Evolutionary conservation across 768 basidiomycete species (phyloP), one percentile per base, ranked within the genome.

Genomic region (Gyrodon lividus): DNA sequence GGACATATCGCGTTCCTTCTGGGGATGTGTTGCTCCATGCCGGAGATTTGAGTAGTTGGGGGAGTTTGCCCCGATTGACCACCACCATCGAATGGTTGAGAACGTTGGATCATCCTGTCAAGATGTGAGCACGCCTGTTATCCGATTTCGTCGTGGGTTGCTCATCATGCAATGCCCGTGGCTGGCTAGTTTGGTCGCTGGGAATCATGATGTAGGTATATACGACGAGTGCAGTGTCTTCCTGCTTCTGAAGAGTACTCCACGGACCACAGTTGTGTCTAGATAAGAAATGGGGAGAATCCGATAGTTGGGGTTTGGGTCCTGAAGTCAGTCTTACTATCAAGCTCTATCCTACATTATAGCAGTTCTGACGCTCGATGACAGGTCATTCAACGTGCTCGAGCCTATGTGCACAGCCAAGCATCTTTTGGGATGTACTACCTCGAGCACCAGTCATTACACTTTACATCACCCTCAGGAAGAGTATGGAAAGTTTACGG

Each of bases 11-110:
- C 9, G 74, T 85, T 1, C 86, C 86, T 4, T 57, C 68, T 3
- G 84, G 86, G 12, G 86, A 88, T 56, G 81, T 88, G 1, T 71
- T 88, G 2, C 62, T 88, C 17, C 84, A 88, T 55, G 74, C 73
- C 20, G 87, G 86, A 1, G 87, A 88, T 55, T 64, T 88, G 43
- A 84, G 82, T 19, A 72, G 75, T 22, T 67, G 62, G 40, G 86
- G 87, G 1, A 70, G 57, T 2, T 50, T 73, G 23, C 49, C 63
- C 1, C 76, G 83, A 22, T 72, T 87, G 39, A 50, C 69, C 43
- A 65, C 58, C 39, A 85, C 82, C 13, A 69, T 82, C 59, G 72
- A 79, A 7, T 87, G 86, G 86, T 62, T 87, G 37, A 75, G 64
- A 51, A 61, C 66, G 9, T 67, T 87, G 43, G 77, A 82, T 1